These are phyloP conservation scores for Plasmodium adleri DNA, from an alignment of 169 alveolate species.

Conservation along the genomic window DNA sequence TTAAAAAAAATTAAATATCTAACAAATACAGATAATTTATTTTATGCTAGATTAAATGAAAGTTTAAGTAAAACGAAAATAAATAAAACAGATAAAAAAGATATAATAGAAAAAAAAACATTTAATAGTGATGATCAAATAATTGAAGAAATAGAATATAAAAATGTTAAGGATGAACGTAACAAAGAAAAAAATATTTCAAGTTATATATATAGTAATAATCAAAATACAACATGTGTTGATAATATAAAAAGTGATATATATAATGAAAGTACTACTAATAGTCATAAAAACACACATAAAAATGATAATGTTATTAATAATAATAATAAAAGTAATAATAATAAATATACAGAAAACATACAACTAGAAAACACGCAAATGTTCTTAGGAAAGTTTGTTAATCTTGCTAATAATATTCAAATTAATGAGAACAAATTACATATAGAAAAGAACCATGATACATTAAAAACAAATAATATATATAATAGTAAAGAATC, in stretches of 20 bases:
- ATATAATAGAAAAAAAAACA: background rate
- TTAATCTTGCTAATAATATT: background rate
- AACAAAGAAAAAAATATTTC: background rate
- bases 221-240: background rate
- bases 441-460: background rate
- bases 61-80: constrained; percentile 8
- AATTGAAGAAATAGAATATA: background rate
- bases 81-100: constrained; percentile 14
- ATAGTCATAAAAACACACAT: background rate
- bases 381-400: background rate
- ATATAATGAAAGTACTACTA: background rate
- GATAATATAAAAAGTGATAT: background rate
- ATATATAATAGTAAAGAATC: background rate
- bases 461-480: background rate
- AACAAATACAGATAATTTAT: constrained; percentile 19
- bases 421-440: background rate
- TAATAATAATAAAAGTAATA: background rate
- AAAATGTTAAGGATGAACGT: background rate
- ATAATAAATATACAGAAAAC: background rate
- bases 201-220: background rate
- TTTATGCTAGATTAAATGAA: constrained; percentile 23
- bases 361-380: too few relatives aligned
- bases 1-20: constrained; percentile 12
- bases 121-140: background rate
- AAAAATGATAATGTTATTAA: background rate